A percentile compares a stretch with the other conserved stretches of the same genome.
phyloP scores from a whole-genome alignment of 1,284 basidiomycete species.

The Vanrija sp. region DNA sequence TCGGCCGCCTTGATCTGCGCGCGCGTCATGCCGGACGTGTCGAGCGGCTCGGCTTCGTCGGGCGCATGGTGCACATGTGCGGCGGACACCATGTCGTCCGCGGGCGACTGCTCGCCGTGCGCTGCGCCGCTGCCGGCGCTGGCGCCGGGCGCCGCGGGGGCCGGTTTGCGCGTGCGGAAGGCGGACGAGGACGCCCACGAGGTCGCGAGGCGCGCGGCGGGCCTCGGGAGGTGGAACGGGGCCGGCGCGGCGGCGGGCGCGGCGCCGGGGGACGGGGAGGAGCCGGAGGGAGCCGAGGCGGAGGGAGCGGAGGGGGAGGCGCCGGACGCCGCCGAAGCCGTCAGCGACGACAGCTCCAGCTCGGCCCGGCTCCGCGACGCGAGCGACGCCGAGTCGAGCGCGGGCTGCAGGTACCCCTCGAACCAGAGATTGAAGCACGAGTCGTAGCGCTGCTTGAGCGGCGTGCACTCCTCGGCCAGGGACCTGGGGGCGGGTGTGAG shows the following conservation, averaged over 20 bases:
- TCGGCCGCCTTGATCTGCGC: conserved; percentile 59
- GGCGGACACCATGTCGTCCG: conserved; percentile 18
- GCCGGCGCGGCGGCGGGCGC: neutral
- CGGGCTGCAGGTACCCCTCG: conserved; percentile 83
- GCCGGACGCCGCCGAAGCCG: neutral
- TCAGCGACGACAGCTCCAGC: neutral
- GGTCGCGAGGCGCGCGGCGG: conserved; percentile 14
- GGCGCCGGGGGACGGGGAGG: neutral
- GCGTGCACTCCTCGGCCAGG: conserved; percentile 64
- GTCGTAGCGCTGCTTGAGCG: conserved; percentile 84
- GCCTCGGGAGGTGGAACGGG: neutral
- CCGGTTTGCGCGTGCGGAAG: conserved; percentile 18
- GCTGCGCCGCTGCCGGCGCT: neutral
- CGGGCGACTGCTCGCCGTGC: neutral
- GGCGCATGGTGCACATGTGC: conserved; percentile 11
- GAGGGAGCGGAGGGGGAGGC: conserved; percentile 6
- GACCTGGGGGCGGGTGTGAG: conserved; percentile 5
- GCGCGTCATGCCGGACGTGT: conserved; percentile 38
- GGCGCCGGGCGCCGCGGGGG: neutral
- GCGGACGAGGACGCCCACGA: conserved; percentile 22
- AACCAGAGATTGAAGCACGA: conserved; percentile 96
- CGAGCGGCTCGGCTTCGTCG: conserved; percentile 20
- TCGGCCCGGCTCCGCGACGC: neutral
- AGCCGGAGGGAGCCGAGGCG: neutral
- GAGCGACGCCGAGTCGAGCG: conserved; percentile 25